Conservation (phyloP, 345 rosid genomes). For the Streptanthus diversifolius region DNA sequence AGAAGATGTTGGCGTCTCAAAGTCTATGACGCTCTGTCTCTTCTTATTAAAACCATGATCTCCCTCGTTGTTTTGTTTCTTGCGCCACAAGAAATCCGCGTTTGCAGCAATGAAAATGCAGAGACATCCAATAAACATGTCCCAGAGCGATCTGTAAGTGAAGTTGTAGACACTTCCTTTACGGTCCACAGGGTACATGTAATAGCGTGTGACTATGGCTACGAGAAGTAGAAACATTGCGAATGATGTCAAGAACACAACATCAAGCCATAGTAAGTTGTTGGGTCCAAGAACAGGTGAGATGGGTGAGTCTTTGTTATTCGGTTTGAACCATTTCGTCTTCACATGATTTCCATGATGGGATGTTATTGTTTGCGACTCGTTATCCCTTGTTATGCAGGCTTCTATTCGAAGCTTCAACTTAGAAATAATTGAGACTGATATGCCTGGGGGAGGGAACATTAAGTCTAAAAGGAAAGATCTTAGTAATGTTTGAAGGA, state of each 20-base stretch:
- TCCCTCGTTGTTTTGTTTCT: neutral
- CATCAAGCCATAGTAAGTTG: neutral
- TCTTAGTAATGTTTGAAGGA: neutral
- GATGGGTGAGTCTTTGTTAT: neutral
- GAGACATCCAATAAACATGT: slow-evolving; percentile 2
- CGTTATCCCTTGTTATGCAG: neutral
- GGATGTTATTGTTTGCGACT: neutral
- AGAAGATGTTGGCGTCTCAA: slow-evolving; percentile 6
- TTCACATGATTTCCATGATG: neutral
- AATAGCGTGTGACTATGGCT: neutral
- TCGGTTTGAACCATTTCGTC: slow-evolving; percentile 5
- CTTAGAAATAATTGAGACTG: neutral
- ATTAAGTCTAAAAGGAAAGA: neutral
- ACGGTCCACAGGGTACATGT: neutral
- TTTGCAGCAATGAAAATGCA: neutral
- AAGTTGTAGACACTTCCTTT: neutral
- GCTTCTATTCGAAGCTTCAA: neutral
- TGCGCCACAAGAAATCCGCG: neutral
- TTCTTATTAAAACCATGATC: neutral
- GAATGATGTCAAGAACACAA: neutral
- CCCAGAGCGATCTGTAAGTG: neutral
- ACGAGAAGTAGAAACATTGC: neutral
- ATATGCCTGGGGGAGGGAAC: neutral
- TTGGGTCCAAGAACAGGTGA: slow-evolving; percentile 1
- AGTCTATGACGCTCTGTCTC: neutral